Evolutionary conservation across 78 protist species (phyloP).

Genomic region (Blattamonas nauphoetae): DNA sequence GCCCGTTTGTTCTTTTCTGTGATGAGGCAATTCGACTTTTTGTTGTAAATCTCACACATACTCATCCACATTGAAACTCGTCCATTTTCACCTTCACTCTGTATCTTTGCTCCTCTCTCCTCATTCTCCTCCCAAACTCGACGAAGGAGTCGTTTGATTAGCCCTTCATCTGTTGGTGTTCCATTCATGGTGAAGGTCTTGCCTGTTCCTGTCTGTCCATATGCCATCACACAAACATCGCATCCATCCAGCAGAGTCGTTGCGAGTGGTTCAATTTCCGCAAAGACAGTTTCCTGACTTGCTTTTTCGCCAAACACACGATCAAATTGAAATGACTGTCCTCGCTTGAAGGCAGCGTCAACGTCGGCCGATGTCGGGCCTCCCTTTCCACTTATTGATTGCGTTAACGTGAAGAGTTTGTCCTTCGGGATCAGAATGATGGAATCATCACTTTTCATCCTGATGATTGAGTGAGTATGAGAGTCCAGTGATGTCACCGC

Average conservation of each 20-base stretch:
- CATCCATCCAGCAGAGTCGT: background rate
- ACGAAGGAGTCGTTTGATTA: background rate
- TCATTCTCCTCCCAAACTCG: background rate
- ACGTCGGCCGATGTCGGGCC: background rate
- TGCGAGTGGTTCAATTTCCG: background rate
- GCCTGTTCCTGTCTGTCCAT: slow-evolving; percentile 9
- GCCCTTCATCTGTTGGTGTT: background rate
- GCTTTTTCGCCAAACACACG: background rate
- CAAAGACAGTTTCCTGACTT: background rate
- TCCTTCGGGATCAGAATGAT: background rate
- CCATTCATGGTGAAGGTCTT: slow-evolving; percentile 11
- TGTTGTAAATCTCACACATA: background rate
- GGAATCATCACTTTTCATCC: background rate
- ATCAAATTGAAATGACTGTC: background rate
- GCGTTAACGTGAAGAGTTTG: background rate
- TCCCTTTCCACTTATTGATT: no score
- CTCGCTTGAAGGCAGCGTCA: background rate
- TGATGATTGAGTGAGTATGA: background rate
- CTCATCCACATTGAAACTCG: background rate
- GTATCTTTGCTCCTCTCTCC: no score
- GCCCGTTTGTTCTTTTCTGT: background rate
- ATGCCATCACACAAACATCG: background rate
- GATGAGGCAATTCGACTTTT: background rate
- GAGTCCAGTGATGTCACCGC: background rate
- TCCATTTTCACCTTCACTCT: background rate